Evolutionary conservation across 805 yeast species (phyloP), one percentile per base, ranked within the genome.

Genomic region (Candida quercuum): DNA sequence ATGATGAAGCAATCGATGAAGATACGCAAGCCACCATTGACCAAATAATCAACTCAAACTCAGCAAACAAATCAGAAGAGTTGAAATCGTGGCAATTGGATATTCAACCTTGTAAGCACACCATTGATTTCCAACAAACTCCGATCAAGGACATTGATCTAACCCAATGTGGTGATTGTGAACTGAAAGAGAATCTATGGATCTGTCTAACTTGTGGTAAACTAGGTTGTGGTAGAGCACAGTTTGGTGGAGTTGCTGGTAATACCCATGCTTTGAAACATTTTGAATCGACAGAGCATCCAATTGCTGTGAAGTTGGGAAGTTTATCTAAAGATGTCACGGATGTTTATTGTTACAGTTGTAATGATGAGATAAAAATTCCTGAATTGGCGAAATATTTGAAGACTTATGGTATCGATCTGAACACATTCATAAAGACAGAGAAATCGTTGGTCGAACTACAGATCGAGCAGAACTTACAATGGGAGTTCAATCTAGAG

Each of bases 151-250:
- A 51, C 33, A 18, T 57, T 3, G 66, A 72, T 24, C 44, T 72
- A 4, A 42, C 66, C 0, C 52, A 71, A 34, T 85, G 94, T 57
- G 44, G 49, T 3, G 57, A 57, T 10, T 85, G 95, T 63, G 84
- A 72, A 2, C 65, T 93, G 46, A 59, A 62, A 22, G 84, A 81
- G 46, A 93, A 93, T 56, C 61, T 93, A 33, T 93, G 99, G 99
- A 67, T 93, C 14, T 93, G 99, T 64, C 62, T 93, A 32, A 74
- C 74, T 34, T 93, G 99, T 70, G 99, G 99, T 2, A 64, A 73
- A n/a, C 51, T 88, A 10, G 96, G 96, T 5, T 93, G 99, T 63
- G 99, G 99, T 6, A 69, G 99, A 46, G 79, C 80, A 23, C 99
- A 93, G 60, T 86, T 85, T 54, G 99, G 98, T 25, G 91, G 94